Evolutionary conservation across 2,329 filamentous ascomycete genomes (phyloP).

Genomic region (Pyrenochaeta sp.): DNA sequence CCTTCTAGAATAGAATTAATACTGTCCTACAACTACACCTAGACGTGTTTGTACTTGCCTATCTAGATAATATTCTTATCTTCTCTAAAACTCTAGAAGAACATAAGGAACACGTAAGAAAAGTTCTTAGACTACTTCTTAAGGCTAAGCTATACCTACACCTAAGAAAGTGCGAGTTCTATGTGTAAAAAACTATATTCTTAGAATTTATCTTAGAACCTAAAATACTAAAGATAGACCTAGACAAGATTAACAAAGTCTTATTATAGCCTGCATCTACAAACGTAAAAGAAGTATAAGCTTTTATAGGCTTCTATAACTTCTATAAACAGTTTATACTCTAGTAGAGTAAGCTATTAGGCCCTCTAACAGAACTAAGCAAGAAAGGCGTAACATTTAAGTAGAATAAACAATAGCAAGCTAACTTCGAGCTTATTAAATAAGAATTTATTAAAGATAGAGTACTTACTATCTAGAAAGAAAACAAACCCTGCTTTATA

Average conservation of each 20-base stretch:
- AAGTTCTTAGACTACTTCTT: slow-evolving; percentile 1
- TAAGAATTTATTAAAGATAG: too few species aligned
- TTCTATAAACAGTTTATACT: slow-evolving; percentile 44
- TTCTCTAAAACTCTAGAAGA: not conserved
- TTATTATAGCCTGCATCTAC: slow-evolving; percentile 24
- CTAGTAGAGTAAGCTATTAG: too few species aligned
- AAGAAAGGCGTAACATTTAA: too few species aligned
- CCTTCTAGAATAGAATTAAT: slow-evolving; percentile 12
- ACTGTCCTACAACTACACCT: slow-evolving; percentile 2
- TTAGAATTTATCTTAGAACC: slow-evolving; percentile 6
- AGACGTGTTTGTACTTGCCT: not conserved
- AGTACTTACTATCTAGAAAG: slow-evolving; percentile 25
- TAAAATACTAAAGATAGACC: slow-evolving; percentile 6
- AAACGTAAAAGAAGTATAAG: slow-evolving; percentile 25
- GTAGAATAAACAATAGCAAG: too few species aligned
- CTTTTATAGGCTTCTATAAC: slow-evolving; percentile 43
- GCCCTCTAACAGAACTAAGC: too few species aligned
- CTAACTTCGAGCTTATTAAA: too few species aligned
- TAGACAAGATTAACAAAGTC: slow-evolving; percentile 17
- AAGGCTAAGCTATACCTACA: not conserved
- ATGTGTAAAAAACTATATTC: slow-evolving; percentile 13
- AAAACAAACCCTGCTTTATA: slow-evolving; percentile 11
- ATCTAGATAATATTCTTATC: not conserved
- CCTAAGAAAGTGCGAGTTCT: not conserved
- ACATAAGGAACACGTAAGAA: slow-evolving; percentile 3